Base-by-base conservation (phyloP, 179 eudicot genomes). In the Drosera spatulata region DNA sequence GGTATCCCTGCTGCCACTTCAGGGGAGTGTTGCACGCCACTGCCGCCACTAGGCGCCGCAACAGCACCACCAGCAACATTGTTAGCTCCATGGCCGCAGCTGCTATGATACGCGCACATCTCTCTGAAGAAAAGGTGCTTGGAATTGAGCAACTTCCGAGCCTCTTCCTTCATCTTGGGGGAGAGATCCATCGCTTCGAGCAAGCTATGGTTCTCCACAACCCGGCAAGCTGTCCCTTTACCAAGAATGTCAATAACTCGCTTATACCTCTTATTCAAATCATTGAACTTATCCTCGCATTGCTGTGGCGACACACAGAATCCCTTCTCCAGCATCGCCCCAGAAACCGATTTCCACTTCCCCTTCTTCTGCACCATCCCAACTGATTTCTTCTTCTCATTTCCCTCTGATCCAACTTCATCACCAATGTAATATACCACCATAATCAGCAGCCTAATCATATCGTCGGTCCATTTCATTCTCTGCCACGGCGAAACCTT, bases 81-180 rank as follows among this genome's bases (percentile, higher is more conserved):
- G 11, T 22, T 67, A 11, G 9, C 65, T 22, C 33, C 75, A 50
- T 75, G 78, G 1, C 82, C 82, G 44, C 89, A 84, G 49, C 83
- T 86, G 15, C 75, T 86, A 61, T 88, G 96, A 68, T 88, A 88
- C 56, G 91, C 95, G 71, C 95, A 88, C 95, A 88, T 88, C 66
- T 88, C 95, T 64, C 85, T 73, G 47, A 88, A 86, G 53, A 83
- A 88, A 60, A 88, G 73, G 67, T 88, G 96, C 81, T 88, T 88
- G 5, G 96, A 88, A 77, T 82, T 86, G 39, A 88, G 73, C 63
- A 88, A 68, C 55, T 88, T 88, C 71, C 60, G 75, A 1, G 72
- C 95, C 60, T 88, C 91, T 10, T 86, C 95, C 75, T 80, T 88
- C 75, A 73, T 52, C 47, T 88, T 86, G 2, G 83, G 73, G 2